Percentiles rank a stretch among this genome's conserved stretches.
Conservation (phyloP, 2,329 filamentous ascomycete species). For the Fusarium sp. region DNA sequence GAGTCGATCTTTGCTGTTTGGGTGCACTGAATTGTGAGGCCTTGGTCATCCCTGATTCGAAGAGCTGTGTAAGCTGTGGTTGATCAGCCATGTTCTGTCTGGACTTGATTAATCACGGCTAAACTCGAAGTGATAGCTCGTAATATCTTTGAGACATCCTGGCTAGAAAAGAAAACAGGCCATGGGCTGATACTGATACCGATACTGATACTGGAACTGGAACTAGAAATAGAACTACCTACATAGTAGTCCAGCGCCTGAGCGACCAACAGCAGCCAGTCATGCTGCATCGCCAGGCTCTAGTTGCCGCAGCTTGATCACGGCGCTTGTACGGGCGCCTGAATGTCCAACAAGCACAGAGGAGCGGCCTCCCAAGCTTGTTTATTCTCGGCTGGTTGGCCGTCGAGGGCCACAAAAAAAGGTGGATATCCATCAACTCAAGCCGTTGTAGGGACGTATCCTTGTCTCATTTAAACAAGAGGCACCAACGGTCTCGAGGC, state of each 20-base stretch:
- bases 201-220: too few species aligned
- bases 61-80: background rate
- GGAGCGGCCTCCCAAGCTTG: conserved; percentile 5
- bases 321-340: conserved; percentile 41
- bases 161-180: background rate
- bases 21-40: conserved; percentile 8
- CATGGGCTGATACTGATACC: background rate
- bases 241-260: conserved; percentile 9
- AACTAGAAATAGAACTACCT: background rate
- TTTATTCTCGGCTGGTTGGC: conserved; percentile 27
- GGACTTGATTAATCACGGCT: background rate
- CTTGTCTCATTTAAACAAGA: conserved; percentile 44
- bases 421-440: conserved; percentile 26
- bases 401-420: conserved; percentile 32
- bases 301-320: conserved; percentile 24
- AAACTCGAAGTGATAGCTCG: background rate
- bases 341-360: conserved; percentile 14
- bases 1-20: background rate
- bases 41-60: conserved; percentile 25
- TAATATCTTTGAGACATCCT: background rate
- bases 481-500: conserved; percentile 36
- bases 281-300: conserved; percentile 29
- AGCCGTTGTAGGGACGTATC: conserved; percentile 35
- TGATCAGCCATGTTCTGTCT: background rate
- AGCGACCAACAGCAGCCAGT: conserved; percentile 36